phyloP scores from a whole-genome alignment of 345 rosid species.

The Bruguiera sexangula region DNA sequence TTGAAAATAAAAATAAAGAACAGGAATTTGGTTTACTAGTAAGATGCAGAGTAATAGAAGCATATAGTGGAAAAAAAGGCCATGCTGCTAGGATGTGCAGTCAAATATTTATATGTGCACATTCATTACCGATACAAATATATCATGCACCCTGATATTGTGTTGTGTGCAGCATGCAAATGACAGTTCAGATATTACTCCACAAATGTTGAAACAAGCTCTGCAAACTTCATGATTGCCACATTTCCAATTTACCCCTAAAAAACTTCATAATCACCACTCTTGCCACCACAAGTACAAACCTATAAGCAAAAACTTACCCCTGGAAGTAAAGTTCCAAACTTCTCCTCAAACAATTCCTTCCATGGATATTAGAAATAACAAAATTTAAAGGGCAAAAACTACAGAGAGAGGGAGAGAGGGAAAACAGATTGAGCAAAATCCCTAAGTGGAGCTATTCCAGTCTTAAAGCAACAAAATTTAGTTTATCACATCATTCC shows the following conservation, averaged over 20 bases:
- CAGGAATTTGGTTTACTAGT: not conserved
- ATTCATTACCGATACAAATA: not conserved
- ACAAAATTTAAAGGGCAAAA: not conserved
- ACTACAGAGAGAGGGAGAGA: no score
- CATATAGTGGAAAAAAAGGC: not conserved
- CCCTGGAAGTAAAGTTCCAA: not conserved
- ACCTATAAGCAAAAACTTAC: not conserved
- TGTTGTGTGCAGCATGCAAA: not conserved
- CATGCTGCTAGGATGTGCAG: not conserved
- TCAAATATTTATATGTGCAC: not conserved
- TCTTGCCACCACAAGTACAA: not conserved
- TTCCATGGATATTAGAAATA: not conserved
- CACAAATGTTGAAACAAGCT: not conserved
- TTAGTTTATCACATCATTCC: no score
- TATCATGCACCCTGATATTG: not conserved
- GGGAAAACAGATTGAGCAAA: no score
- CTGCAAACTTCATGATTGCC: not conserved
- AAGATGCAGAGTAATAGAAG: not conserved
- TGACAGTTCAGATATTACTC: not conserved
- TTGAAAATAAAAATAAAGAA: not conserved
- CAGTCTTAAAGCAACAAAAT: no score
- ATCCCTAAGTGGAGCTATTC: no score
- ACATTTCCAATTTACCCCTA: no score
- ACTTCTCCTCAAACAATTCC: not conserved
- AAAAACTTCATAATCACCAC: not conserved